phyloP scores from a whole-genome alignment of 176 grass and related monocot genomes.

The Rhynchospora breviuscula region DNA sequence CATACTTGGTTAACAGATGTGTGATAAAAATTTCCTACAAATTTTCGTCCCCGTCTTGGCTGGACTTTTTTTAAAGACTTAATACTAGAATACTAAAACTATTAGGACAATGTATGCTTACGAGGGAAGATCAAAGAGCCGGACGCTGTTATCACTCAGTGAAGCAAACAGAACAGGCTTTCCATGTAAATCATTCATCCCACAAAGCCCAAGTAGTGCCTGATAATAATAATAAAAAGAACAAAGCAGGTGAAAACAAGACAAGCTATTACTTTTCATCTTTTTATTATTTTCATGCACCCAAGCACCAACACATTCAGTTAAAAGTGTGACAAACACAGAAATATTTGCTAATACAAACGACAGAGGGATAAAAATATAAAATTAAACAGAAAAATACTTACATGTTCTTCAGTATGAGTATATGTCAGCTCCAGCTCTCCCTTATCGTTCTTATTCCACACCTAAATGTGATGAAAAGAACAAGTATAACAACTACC shows the following conservation, averaged over 20 bases:
- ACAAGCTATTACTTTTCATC: neutral
- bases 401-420: constrained; percentile 86
- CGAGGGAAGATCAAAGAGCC: constrained; percentile 85
- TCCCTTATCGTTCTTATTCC: constrained; percentile 69
- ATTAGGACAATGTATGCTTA: constrained; percentile 34
- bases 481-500: neutral
- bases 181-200: constrained; percentile 69
- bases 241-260: neutral
- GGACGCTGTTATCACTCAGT: constrained; percentile 69
- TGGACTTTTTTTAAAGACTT: neutral
- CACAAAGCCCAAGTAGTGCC: constrained; percentile 72
- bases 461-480: constrained; percentile 39
- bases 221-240: constrained; percentile 35
- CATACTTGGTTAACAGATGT: neutral
- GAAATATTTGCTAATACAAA: neutral
- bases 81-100: neutral
- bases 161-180: constrained; percentile 88
- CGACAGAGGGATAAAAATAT: neutral
- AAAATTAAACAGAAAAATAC: neutral
- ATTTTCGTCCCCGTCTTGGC: neutral
- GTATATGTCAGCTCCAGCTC: constrained; percentile 85
- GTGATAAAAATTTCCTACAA: neutral
- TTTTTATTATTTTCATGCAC: neutral
- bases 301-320: neutral
- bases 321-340: neutral